Evolutionary conservation across 805 yeast genomes (phyloP).

Genomic region (Wickerhamomyces bisporus): DNA sequence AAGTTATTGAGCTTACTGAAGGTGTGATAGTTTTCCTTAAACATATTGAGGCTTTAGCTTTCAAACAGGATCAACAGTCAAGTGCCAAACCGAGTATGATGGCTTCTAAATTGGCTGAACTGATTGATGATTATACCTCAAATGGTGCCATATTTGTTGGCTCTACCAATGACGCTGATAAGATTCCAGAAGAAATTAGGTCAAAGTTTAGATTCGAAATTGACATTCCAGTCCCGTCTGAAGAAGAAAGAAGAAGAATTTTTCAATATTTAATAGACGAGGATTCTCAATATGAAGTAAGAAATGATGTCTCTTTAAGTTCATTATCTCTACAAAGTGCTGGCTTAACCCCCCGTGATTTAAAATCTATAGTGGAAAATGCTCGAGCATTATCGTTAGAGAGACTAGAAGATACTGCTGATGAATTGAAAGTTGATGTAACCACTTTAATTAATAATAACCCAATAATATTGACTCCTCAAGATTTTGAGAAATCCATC

Average conservation of each 20-base stretch:
- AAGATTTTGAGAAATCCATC: constrained; percentile 65
- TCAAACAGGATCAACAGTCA: constrained; percentile 57
- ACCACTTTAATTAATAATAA: constrained; percentile 39
- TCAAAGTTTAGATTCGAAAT: constrained; percentile 73
- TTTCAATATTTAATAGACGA: constrained; percentile 45
- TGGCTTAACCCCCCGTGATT: constrained; percentile 83
- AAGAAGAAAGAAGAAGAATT: constrained; percentile 62
- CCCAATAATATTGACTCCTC: constrained; percentile 43
- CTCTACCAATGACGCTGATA: constrained; percentile 64
- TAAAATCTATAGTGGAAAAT: constrained; percentile 60
- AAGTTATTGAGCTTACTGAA: constrained; percentile 41
- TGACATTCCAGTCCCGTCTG: constrained; percentile 71
- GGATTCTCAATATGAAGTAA: constrained; percentile 21
- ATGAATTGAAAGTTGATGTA: constrained; percentile 8
- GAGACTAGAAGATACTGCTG: constrained; percentile 34
- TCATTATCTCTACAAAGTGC: constrained; percentile 82
- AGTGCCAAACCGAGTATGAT: constrained; percentile 27
- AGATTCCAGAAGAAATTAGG: constrained; percentile 59
- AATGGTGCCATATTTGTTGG: constrained; percentile 51
- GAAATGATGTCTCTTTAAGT: constrained; percentile 48
- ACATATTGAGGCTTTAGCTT: constrained; percentile 75
- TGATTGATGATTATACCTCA: constrained; percentile 49
- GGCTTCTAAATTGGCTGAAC: constrained; percentile 46
- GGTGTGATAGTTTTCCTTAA: constrained; percentile 51
- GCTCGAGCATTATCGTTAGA: constrained; percentile 56